A percentile compares a stretch with the other conserved stretches of the same genome.
phyloP scores from a whole-genome alignment of 345 rosid species.

The Bruguiera sexangula region DNA sequence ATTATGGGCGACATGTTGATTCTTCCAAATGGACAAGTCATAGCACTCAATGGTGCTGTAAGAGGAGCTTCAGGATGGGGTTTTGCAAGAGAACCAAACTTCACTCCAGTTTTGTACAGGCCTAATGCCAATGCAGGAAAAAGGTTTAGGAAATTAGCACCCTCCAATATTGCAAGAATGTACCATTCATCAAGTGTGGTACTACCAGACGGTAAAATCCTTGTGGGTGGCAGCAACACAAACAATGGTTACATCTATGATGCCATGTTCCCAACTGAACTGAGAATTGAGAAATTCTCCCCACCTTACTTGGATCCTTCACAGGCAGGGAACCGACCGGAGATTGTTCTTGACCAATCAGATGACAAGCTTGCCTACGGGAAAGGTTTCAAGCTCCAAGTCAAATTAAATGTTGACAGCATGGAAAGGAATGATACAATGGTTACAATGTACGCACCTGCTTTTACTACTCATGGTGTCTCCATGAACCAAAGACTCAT shows the following conservation, averaged over 20 bases:
- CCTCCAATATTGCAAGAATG: constrained; percentile 54
- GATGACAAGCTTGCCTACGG: constrained; percentile 28
- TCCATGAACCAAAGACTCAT: constrained; percentile 65
- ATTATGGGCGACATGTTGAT: constrained; percentile 68
- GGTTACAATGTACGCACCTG: constrained; percentile 53
- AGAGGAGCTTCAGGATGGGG: constrained; percentile 67
- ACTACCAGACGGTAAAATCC: constrained; percentile 58
- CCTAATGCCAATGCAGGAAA: constrained; percentile 19
- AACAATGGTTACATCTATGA: constrained; percentile 51
- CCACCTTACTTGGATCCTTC: constrained; percentile 64
- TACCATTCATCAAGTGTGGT: constrained; percentile 55
- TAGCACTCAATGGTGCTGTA: constrained; percentile 69
- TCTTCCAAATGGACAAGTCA: constrained; percentile 69
- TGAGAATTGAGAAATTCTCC: constrained; percentile 63
- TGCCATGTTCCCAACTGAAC: constrained; percentile 63
- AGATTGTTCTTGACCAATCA: constrained; percentile 17
- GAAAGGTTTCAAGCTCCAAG: constrained; percentile 18
- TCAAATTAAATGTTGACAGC: constrained; percentile 7
- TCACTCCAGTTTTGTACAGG: constrained; percentile 47
- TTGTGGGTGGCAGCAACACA: constrained; percentile 69
- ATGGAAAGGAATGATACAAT: constrained; percentile 19
- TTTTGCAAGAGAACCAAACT: constrained; percentile 60
- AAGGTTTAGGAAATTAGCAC: constrained; percentile 39
- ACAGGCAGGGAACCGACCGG: constrained; percentile 26
- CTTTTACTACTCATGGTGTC: constrained; percentile 67